Conservation (phyloP, 352 stramenopile genomes). For the Blastocystis sp. region DNA sequence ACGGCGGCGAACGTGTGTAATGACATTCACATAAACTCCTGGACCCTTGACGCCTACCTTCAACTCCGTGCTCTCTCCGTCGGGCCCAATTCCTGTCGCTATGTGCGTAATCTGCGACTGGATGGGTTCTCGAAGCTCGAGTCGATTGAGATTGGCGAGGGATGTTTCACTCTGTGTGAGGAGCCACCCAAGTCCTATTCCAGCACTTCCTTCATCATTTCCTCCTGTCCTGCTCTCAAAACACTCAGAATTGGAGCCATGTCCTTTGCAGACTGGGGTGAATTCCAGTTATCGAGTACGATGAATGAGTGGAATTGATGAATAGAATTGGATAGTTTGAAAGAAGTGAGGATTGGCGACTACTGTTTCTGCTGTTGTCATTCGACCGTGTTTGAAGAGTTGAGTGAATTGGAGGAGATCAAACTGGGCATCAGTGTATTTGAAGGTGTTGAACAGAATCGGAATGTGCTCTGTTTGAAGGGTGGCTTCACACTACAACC, state of each 20-base stretch:
- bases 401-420: background rate
- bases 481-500: no score
- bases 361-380: background rate
- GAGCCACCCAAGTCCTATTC: background rate
- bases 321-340: background rate
- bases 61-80: background rate
- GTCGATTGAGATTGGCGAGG: background rate
- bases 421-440: no score
- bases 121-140: background rate
- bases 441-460: no score
- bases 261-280: background rate
- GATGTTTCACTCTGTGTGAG: background rate
- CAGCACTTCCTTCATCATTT: background rate
- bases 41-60: background rate
- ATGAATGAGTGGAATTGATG: background rate
- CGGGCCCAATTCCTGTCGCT: background rate
- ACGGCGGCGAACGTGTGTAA: background rate
- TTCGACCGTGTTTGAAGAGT: background rate
- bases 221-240: background rate
- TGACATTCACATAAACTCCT: background rate
- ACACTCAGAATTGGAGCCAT: background rate
- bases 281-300: background rate
- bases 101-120: background rate
- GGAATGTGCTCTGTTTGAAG: no score
- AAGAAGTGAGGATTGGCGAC: background rate